Percentiles rank a stretch among this genome's conserved stretches.
Evolutionary conservation across 345 rosid genomes (phyloP).

Genomic region (Arabidopsis arenosa): DNA sequence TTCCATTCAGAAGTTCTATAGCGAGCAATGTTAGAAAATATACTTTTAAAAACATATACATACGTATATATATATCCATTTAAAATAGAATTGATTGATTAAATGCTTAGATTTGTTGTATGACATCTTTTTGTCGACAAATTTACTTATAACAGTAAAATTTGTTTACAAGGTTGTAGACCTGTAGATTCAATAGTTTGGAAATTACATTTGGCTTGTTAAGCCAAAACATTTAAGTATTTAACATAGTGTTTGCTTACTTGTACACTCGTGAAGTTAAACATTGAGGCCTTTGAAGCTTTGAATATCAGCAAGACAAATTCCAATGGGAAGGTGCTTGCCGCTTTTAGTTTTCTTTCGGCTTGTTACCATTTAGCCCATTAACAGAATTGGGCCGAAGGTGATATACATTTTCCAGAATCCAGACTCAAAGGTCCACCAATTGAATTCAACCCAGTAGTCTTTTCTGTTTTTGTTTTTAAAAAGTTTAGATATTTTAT

Average conservation of each 20-base stretch:
- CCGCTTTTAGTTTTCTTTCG: neutral
- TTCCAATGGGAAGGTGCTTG: neutral
- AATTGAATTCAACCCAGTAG: slow-evolving; percentile 11
- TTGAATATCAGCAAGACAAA: neutral
- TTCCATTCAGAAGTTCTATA: neutral
- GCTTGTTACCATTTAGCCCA: slow-evolving; percentile 8
- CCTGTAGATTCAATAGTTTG: no score
- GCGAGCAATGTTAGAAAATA: neutral
- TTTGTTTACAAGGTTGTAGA: no score
- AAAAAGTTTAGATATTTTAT: no score
- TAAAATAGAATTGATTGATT: no score
- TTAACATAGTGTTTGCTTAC: no score
- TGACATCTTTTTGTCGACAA: no score
- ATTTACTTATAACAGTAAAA: no score
- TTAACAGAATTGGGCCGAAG: neutral
- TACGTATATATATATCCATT: no score
- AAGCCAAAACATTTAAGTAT: no score
- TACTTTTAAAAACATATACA: neutral
- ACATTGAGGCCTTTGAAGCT: neutral
- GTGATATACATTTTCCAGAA: neutral
- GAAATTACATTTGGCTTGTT: no score
- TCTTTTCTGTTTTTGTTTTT: neutral
- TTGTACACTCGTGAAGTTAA: neutral
- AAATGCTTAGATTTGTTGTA: no score
- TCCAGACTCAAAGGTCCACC: neutral